Evolutionary conservation across 2,329 filamentous ascomycete genomes (phyloP).

Genomic region (Epichloe bromicola): DNA sequence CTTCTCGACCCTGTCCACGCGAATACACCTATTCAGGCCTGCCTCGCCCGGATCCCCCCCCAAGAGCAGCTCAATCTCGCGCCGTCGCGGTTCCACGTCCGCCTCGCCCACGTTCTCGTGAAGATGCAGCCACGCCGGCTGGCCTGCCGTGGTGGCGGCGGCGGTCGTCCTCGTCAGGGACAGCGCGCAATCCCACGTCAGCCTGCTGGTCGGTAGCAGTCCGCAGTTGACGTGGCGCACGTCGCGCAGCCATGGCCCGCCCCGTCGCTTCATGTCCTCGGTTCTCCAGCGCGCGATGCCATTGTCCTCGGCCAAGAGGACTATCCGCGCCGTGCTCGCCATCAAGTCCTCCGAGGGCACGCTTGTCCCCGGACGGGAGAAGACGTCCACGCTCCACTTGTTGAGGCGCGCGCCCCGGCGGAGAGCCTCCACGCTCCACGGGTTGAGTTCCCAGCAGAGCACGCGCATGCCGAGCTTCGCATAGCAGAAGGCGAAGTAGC

Average conservation of each 20-base stretch:
- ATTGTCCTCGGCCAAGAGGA: conserved; percentile 62
- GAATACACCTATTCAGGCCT: conserved; percentile 13
- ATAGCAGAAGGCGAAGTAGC: conserved; percentile 87
- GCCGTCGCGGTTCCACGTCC: conserved; percentile 34
- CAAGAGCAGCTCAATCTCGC: conserved; percentile 37
- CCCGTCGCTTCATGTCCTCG: conserved; percentile 22
- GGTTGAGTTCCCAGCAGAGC: conserved; percentile 82
- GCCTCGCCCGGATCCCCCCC: conserved; percentile 18
- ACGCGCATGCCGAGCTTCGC: conserved; percentile 57
- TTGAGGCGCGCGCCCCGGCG: conserved; percentile 60
- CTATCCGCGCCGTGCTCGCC: conserved; percentile 37
- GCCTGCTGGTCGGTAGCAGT: conserved; percentile 44
- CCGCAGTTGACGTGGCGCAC: conserved; percentile 52
- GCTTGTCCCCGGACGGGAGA: conserved; percentile 21
- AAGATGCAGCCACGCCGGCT: conserved; percentile 45
- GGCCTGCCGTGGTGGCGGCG: conserved; percentile 25
- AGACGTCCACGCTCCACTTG: conserved; percentile 47
- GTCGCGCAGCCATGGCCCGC: conserved; percentile 14
- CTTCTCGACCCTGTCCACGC: conserved; percentile 44
- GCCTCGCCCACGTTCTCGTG: conserved; percentile 50
- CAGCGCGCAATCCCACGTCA: conserved; percentile 31
- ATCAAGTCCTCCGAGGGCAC: conserved; percentile 25
- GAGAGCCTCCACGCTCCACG: conserved; percentile 75
- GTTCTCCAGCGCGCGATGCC: conserved; percentile 33
- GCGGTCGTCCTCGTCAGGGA: conserved; percentile 26